Base-by-base conservation (phyloP, 2,329 filamentous ascomycete genomes). In the Microsporum audouinii region DNA sequence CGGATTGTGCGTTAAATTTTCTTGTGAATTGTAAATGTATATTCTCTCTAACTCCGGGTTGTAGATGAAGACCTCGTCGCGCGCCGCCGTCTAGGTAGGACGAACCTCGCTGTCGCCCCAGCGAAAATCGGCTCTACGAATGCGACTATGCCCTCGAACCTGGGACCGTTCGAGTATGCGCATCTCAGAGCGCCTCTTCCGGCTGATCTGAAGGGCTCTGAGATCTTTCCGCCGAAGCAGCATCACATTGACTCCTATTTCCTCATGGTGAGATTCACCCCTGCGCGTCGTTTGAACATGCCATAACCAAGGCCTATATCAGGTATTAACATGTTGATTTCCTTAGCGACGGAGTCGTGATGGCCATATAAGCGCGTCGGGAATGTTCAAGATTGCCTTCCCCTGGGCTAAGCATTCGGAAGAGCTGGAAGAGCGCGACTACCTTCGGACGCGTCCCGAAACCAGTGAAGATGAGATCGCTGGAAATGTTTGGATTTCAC, bases 401-500 rank as follows among this genome's bases (percentile, higher is more conserved):
- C 84, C 84, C 1, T 84, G 82, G 82, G 83, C 83, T 29, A 82
- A 82, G 61, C 70, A 77, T 36, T 77, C 80, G 1, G 83, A 87
- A 65, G 84, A 86, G 67, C 75, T 78, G 49, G 71, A 72, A 1
- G 84, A 87, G 71, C 81, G 84, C 65, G 80, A 81, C 59, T 91
- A 90, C 75, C 86, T 99, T 76, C 96, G 96, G 78, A 84, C 82
- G 5, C 85, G 94, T 33, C 76, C 84, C 38, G 87, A 87, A 34
- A 95, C 91, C 7, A 95, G 91, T 68, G 81, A 82, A 61, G 91
- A 97, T 71, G 94, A 97, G 79, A 91, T 94, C 34, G 94, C 94
- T 31, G 94, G 94, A 53, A 99, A 96, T 73, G 85, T 99, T 59
- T 99, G 94, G 94, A 91, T 97, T 58, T 85, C 90, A 55, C 91